These are phyloP conservation scores for Knoxia roxburghii DNA, from an alignment of 257 asterid species.

Conservation along the genomic window DNA sequence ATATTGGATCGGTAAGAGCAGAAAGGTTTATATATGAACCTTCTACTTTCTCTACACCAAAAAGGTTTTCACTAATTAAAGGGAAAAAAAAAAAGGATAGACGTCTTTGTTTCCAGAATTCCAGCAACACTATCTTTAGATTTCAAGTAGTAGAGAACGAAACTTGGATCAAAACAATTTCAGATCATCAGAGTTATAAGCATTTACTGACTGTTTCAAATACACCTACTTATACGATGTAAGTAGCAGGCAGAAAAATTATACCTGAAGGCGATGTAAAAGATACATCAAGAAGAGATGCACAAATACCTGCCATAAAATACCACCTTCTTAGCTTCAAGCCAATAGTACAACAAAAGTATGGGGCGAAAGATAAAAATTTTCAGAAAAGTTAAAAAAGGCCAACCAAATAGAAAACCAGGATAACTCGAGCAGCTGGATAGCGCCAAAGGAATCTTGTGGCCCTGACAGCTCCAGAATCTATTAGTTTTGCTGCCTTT, in stretches of 20 bases:
- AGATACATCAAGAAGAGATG: slow-evolving; percentile 99
- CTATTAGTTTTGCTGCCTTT: slow-evolving; percentile 88
- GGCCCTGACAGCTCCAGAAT: slow-evolving; percentile 95
- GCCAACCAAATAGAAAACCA: slow-evolving; percentile 92
- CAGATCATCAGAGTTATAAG: background rate
- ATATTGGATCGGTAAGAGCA: background rate
- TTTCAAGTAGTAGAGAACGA: slow-evolving; percentile 1
- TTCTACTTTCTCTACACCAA: background rate
- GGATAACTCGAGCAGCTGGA: slow-evolving; percentile 87
- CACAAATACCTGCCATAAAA: slow-evolving; percentile 79
- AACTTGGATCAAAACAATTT: background rate
- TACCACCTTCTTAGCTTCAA: slow-evolving; percentile 3
- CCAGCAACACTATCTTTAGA: background rate
- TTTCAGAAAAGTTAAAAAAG: background rate
- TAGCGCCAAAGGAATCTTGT: slow-evolving; percentile 96
- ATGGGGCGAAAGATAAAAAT: background rate
- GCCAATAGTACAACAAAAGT: slow-evolving; percentile 6
- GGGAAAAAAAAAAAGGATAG: background rate
- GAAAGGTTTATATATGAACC: background rate
- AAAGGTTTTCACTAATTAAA: background rate
- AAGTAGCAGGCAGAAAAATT: slow-evolving; percentile 15
- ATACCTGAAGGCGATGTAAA: slow-evolving; percentile 98
- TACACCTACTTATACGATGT: slow-evolving; percentile 7
- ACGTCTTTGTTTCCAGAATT: slow-evolving; percentile 3
- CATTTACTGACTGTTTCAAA: background rate